phyloP scores from a whole-genome alignment of 495 filamentous ascomycete species.

The Acidiella bohemica region DNA sequence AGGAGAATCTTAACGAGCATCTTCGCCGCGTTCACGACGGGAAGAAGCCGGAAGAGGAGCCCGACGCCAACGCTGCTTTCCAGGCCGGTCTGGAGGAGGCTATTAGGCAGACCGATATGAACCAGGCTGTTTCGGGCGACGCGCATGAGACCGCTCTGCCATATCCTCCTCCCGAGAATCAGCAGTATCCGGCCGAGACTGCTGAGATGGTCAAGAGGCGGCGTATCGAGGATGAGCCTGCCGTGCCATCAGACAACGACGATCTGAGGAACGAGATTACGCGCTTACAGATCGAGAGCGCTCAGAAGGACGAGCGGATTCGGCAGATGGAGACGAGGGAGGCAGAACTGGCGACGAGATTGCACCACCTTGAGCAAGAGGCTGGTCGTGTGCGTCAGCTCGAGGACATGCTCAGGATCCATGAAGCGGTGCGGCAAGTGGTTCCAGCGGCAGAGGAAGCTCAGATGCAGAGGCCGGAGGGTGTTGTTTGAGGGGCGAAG shows the following conservation, averaged over 20 bases:
- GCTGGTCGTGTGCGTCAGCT: too few relatives aligned
- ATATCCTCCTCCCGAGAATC: constrained; percentile 3
- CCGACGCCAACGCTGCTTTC: constrained; percentile 28
- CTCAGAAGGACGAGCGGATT: constrained; percentile 20
- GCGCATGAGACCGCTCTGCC: constrained; percentile 26
- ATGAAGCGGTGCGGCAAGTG: too few relatives aligned
- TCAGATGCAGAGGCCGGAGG: too few relatives aligned
- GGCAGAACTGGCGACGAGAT: background rate
- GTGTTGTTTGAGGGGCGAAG: too few relatives aligned
- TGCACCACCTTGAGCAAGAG: constrained; percentile 3
- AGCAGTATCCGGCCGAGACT: background rate
- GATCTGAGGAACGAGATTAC: constrained; percentile 42
- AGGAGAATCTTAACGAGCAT: constrained; percentile 84
- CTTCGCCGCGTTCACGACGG: constrained; percentile 51
- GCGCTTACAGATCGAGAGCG: constrained; percentile 21
- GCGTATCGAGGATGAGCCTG: constrained; percentile 30
- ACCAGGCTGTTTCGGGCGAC: background rate
- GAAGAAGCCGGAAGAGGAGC: constrained; percentile 37
- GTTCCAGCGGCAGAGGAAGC: too few relatives aligned
- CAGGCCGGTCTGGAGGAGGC: constrained; percentile 18
- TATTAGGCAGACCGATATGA: background rate
- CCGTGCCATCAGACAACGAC: constrained; percentile 28
- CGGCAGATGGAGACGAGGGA: constrained; percentile 19
- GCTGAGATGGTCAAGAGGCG: constrained; percentile 26
- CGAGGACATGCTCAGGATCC: too few relatives aligned